Evolutionary conservation across 2,329 filamentous ascomycete genomes (phyloP).

Genomic region (Sclerotinia trifoliorum): DNA sequence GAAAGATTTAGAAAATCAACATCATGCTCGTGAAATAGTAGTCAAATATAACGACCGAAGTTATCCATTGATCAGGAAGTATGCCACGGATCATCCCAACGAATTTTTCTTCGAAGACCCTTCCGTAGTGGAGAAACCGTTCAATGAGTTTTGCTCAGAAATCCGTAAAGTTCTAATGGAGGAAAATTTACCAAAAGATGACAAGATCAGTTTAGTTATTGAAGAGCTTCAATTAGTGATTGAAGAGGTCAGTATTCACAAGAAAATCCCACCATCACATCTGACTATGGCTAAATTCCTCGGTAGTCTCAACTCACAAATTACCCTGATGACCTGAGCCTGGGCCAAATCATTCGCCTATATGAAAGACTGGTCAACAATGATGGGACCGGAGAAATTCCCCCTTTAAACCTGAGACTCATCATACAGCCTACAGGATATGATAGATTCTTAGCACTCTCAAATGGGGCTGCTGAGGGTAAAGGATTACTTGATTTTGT

Average conservation of each 20-base stretch:
- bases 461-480: slow-evolving; percentile 53
- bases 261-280: background rate
- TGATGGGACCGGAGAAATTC: slow-evolving; percentile 52
- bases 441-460: slow-evolving; percentile 52
- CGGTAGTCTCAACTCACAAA: slow-evolving; percentile 46
- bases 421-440: slow-evolving; percentile 53
- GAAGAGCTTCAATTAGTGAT: slow-evolving; percentile 55
- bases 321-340: slow-evolving; percentile 48
- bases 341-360: slow-evolving; percentile 57
- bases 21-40: slow-evolving; percentile 17
- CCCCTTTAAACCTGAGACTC: slow-evolving; percentile 58
- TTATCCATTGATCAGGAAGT: slow-evolving; percentile 21
- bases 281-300: slow-evolving; percentile 35
- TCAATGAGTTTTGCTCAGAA: slow-evolving; percentile 55
- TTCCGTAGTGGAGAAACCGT: slow-evolving; percentile 50
- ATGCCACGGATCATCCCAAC: slow-evolving; percentile 47
- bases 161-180: slow-evolving; percentile 54
- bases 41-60: slow-evolving; percentile 20
- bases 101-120: slow-evolving; percentile 58
- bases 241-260: slow-evolving; percentile 51
- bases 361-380: slow-evolving; percentile 59
- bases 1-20: background rate
- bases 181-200: slow-evolving; percentile 53
- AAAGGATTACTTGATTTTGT: slow-evolving; percentile 46
- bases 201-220: slow-evolving; percentile 56